Base-by-base conservation (phyloP, 129 eudicot species). In the Lonicera japonica region DNA sequence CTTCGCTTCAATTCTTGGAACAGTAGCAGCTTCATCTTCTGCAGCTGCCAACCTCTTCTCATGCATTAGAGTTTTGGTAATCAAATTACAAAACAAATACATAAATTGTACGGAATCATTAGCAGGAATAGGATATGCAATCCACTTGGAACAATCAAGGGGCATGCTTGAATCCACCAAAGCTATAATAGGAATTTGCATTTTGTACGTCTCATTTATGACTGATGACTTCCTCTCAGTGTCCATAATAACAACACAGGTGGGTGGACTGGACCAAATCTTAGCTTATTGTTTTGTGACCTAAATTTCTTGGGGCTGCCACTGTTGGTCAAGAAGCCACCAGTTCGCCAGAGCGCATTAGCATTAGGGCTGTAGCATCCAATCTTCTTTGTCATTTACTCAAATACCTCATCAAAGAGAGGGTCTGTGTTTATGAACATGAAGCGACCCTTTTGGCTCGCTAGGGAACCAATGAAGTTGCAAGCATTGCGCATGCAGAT, bases 191-290 rank as follows among this genome's bases (percentile, higher is more conserved):
- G 98, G 98, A 73, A 91, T 82, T 65, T 82, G 79, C 83, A 91
- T 55, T 79, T 58, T 77, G 22, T 70, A 25, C 13, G 96, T 96
- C 66, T 91, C 98, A 39, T 61, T 47, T 34, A 91, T 77, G 25
- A 91, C 98, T 3, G 88, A 79, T 18, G 74, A 60, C 79, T 91
- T 91, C 72, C 77, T 38, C 63, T 80, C 95, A 0, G 88, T 73
- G 68, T 91, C 98, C 61, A 91, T 65, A 56, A 91, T 75, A 61
- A 91, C 96, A 4, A 91, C 88, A 54, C 98, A 2, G 98, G 98
- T 5, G 77, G 70, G 67, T 69, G 65, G 25, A 61, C 48, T 0
- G 96, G 60, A 5, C 70, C 60, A 1, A 91, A 56, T 23, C 73
- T 68, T 3, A 91, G 45, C 80, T 85, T 91, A 80, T 91, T 88